Evolutionary conservation across 768 basidiomycete species (phyloP).

Genomic region (Xerocomellus chrysenteron): DNA sequence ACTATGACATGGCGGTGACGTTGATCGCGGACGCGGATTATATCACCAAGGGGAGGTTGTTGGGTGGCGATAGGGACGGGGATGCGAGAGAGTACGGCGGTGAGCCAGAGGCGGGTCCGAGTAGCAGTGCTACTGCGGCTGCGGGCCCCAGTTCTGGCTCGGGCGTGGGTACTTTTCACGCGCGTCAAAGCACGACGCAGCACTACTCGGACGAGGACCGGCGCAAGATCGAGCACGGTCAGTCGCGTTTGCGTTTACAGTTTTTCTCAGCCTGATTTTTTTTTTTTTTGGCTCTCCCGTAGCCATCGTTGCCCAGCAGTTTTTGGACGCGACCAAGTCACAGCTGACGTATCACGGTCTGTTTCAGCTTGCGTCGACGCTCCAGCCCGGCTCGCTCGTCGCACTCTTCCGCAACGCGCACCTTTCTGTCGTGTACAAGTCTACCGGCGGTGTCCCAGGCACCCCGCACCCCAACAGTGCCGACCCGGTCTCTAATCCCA

Average conservation of each 20-base stretch:
- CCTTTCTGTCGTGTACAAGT: constrained; percentile 81
- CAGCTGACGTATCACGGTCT: constrained; percentile 89
- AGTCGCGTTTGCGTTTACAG: constrained; percentile 14
- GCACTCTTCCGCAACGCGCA: constrained; percentile 92
- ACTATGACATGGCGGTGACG: constrained; percentile 75
- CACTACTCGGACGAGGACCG: constrained; percentile 53
- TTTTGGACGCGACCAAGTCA: constrained; percentile 69
- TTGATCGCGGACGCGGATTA: constrained; percentile 81
- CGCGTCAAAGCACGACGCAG: constrained; percentile 11
- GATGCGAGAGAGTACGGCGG: background rate
- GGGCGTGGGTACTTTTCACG: background rate
- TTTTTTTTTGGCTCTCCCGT: background rate
- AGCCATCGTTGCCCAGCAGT: constrained; percentile 69
- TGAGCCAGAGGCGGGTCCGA: background rate
- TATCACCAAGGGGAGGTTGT: constrained; percentile 59
- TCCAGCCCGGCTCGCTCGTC: constrained; percentile 58
- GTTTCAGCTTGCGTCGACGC: constrained; percentile 63
- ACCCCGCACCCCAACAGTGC: background rate
- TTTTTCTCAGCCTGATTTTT: background rate
- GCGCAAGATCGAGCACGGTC: constrained; percentile 70
- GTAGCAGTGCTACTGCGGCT: background rate
- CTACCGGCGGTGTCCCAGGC: constrained; percentile 11
- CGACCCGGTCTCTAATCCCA: background rate
- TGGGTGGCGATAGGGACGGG: constrained; percentile 21
- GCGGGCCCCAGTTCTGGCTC: constrained; percentile 7